Base-by-base conservation (phyloP, 495 filamentous ascomycete species). In the Penicillium mononematosum region DNA sequence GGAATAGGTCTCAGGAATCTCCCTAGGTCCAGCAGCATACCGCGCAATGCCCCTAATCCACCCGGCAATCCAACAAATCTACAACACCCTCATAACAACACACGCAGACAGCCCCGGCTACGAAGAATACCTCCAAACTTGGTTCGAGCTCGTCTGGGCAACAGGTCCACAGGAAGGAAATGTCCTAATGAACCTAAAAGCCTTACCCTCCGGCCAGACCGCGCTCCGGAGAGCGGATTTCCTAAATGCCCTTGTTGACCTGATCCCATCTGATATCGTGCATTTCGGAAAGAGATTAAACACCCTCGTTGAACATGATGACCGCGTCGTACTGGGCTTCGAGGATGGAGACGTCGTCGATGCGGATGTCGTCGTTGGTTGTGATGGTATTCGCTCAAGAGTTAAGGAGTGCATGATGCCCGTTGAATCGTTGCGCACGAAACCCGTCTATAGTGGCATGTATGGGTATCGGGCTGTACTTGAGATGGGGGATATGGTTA, bases 1-100 rank as follows among this genome's bases (percentile, higher is more conserved):
- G 84, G 85, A 61, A 78, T 85, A 43, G 84, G 84, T 1, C 79
- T 83, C n/a, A 0, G 84, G 84, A 10, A 75, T 87, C 45, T 80
- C 79, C 4, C 81, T 86, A 62, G 77, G 76, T 17, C 82, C 84
- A 14, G 85, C 84, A 29, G 80, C 83, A 0, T 78, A 84, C 59
- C 71, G 75, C 14, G 80, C 82, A 8, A 79, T 87, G 73, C 64
- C 60, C 3, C 51, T 77, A 5, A 71, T 85, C 24, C 75, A 82
- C 53, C 77, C 78, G 0, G 34, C 60, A n/a, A 63, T 76, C 38
- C 61, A 67, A 1, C 57, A 58, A 10, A 72, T 72, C 41, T 70
- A 73, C 49, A 64, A 75, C 31, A 60, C 56, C 1, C 67, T 74
- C 9, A 61, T 74, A 17, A 74, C 70, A 2, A 72, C 61, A 27